phyloP scores from a whole-genome alignment of 257 asterid species.

The Petunia secreta region DNA sequence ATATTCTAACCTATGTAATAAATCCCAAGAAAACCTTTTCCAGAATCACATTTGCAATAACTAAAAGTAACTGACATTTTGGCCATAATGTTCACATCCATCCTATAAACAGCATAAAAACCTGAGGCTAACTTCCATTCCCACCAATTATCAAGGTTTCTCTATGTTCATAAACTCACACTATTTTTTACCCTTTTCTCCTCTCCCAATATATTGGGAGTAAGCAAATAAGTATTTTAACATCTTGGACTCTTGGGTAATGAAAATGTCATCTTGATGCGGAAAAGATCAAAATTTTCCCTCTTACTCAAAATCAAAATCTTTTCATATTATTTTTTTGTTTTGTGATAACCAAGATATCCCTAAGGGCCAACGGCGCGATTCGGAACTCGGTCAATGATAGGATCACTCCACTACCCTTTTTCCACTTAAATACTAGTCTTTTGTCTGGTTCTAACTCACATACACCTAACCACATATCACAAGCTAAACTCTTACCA shows the following conservation, averaged over 20 bases:
- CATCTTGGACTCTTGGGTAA: not conserved
- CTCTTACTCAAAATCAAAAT: not conserved
- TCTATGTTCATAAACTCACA: not conserved
- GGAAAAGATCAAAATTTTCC: not conserved
- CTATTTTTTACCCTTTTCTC: not conserved
- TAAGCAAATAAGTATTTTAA: not conserved
- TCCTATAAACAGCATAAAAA: not conserved
- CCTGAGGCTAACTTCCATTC: not conserved
- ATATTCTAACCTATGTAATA: conserved; percentile 17
- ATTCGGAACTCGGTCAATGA: too few relatives aligned
- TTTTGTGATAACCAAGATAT: too few relatives aligned
- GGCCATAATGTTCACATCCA: not conserved
- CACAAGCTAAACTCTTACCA: too few relatives aligned
- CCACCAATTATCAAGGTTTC: not conserved
- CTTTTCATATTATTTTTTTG: too few relatives aligned
- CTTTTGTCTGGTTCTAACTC: too few relatives aligned
- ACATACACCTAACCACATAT: too few relatives aligned
- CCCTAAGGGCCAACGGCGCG: too few relatives aligned
- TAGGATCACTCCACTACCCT: too few relatives aligned
- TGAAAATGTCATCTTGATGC: not conserved
- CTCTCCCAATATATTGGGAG: not conserved
- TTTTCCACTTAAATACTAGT: too few relatives aligned
- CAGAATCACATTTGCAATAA: not conserved
- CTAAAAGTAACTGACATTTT: conserved; percentile 5
- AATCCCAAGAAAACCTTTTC: not conserved